Evolutionary conservation across 2,329 filamentous ascomycete species (phyloP), one percentile per base, ranked within the genome.

Genomic region (Calonectria fujianensis): DNA sequence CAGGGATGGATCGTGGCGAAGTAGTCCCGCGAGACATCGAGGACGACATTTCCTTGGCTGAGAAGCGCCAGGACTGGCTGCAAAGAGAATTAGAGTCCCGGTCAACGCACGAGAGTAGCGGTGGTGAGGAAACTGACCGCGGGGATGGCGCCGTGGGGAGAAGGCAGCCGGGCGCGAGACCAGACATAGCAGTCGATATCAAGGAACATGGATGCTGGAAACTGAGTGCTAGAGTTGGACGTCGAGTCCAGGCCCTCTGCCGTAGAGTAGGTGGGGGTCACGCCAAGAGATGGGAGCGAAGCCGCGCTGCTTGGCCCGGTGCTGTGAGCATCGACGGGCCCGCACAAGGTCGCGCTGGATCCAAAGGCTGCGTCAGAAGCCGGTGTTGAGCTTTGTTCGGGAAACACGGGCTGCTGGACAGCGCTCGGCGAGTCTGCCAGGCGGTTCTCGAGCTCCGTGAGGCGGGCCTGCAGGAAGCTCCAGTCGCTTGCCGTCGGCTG

Each of bases 1-100:
- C 88, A 89, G 35, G 82, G 82, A 74, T 90, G 88, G 20, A 88
- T 79, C 6, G 85, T 86, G 29, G 74, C 74, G 72, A 89, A 89
- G 76, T 88, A 90, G 48, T 51, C 48, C 10, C 24, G n/a, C n/a
- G 48, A 51, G 29, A 51, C 20, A 24, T 51, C 48, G 10, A 51
- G 48, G 13, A 51, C 48, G 24, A 27, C n/a, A 27, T 51, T 51
- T 14, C 48, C 48, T 27, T 51, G 48, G 48, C 48, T 51, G 48
- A 51, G 48, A 51, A 51, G 48, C 24, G 48, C n/a, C 24, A 51
- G 48, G 48, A 51, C 48, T 7, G 48, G 24, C 48, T 51, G 37
- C 37, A 51, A 8, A 27, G n/a, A 27, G 2, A 14, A 51, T 51
- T 29, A 51, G 48, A 51, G 24, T 29, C 5, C 29, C 24, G 11